Percentiles rank a stretch among this genome's conserved stretches.
These are phyloP conservation scores for Ziziphus jujuba DNA, from an alignment of 306 rosid genomes.

Conservation along the genomic window DNA sequence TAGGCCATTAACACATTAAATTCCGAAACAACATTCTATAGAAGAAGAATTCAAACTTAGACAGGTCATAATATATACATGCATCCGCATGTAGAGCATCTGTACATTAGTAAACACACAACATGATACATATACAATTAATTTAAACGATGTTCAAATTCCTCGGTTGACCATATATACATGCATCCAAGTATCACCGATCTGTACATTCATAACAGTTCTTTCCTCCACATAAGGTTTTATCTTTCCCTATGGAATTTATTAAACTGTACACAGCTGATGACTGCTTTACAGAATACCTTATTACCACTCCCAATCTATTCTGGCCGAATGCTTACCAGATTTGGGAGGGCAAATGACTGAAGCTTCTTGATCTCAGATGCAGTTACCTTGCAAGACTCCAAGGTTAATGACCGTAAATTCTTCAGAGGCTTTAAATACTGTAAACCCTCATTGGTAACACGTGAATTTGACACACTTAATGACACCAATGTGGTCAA, in stretches of 20 bases:
- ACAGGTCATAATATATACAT: constrained; percentile 24
- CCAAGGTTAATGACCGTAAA: constrained; percentile 65
- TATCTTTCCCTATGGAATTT: background rate
- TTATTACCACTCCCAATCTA: constrained; percentile 20
- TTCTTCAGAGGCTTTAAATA: constrained; percentile 61
- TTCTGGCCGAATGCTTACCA: constrained; percentile 68
- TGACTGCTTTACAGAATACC: constrained; percentile 7
- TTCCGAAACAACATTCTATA: constrained; percentile 13
- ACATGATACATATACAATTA: too few relatives aligned
- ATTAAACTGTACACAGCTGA: constrained; percentile 33
- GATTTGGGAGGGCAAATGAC: constrained; percentile 56
- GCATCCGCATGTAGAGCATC: constrained; percentile 14
- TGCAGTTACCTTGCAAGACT: constrained; percentile 69
- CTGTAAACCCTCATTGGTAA: constrained; percentile 53
- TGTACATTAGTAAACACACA: constrained; percentile 14
- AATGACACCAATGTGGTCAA: constrained; percentile 60
- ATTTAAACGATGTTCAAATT: too few relatives aligned
- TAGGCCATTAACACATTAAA: background rate
- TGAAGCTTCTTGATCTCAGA: constrained; percentile 62
- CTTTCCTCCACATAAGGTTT: background rate
- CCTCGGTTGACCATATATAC: too few relatives aligned
- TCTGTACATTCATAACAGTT: background rate
- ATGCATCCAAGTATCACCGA: too few relatives aligned
- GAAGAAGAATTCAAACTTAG: constrained; percentile 9
- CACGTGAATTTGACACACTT: constrained; percentile 64